phyloP scores from a whole-genome alignment of 371 early-diverging fungal species.

The Lichtheimia corymbifera region DNA sequence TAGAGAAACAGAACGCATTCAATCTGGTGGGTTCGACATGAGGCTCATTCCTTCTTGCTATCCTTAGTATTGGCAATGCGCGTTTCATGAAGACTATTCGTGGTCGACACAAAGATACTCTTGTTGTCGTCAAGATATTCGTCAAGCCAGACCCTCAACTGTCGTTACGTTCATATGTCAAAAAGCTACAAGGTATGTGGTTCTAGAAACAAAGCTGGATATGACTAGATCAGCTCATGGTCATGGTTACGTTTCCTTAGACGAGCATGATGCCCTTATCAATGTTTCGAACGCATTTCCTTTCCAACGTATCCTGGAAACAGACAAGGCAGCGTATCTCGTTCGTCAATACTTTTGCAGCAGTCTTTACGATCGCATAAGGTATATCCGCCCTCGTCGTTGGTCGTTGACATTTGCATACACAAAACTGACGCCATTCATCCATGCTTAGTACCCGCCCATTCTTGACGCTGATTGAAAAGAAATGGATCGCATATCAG shows the following conservation, averaged over 20 bases:
- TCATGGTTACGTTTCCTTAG: conserved; percentile 22
- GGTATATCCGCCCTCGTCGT: conserved; percentile 42
- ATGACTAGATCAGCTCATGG: too few species aligned
- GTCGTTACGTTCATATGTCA: conserved; percentile 60
- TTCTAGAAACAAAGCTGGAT: neutral
- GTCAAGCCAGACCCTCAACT: conserved; percentile 79
- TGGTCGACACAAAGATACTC: conserved; percentile 73
- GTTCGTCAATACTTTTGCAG: conserved; percentile 85
- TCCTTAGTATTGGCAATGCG: conserved; percentile 78
- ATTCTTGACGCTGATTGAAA: conserved; percentile 82
- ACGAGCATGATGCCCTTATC: conserved; percentile 65
- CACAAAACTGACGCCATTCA: conserved; percentile 3
- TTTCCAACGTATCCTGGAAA: conserved; percentile 82
- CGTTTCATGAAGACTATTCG: conserved; percentile 94
- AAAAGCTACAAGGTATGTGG: conserved; percentile 57
- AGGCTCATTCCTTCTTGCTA: neutral
- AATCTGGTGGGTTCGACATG: neutral
- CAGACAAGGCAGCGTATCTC: conserved; percentile 86
- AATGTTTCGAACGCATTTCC: conserved; percentile 79
- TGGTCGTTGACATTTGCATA: neutral
- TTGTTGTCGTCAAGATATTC: conserved; percentile 90
- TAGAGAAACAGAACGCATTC: neutral
- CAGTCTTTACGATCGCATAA: conserved; percentile 93
- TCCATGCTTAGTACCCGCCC: conserved; percentile 80
- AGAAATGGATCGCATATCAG: conserved; percentile 94